Conservation (phyloP, 73 alveolate species). For the Diophrys sp. region DNA sequence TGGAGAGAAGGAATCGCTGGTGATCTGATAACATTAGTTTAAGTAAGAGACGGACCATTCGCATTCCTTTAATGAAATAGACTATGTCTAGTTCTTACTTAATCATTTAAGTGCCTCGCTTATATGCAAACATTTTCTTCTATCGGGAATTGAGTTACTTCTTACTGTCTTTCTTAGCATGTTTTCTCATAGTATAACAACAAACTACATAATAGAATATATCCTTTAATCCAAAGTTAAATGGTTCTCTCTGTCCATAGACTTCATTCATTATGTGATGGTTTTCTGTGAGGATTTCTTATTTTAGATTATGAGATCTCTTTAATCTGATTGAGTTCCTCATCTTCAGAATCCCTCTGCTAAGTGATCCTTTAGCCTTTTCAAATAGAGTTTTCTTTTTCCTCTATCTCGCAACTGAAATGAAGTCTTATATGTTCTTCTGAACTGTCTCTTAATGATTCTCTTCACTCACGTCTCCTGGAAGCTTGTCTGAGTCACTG, state of each 20-base stretch:
- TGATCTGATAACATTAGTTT: constrained; percentile 1
- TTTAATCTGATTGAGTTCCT: background rate
- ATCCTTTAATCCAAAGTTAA: too few species aligned
- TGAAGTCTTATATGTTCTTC: background rate
- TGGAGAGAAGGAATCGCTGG: background rate
- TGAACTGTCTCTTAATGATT: background rate
- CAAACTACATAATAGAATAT: background rate
- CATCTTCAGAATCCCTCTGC: background rate
- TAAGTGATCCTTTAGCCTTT: background rate
- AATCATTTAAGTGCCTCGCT: background rate
- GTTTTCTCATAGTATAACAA: background rate
- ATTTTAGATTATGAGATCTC: background rate
- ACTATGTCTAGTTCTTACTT: background rate
- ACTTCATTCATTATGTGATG: background rate
- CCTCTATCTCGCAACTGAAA: background rate
- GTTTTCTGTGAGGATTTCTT: background rate
- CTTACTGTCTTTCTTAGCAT: background rate
- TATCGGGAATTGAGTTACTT: background rate
- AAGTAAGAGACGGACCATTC: background rate
- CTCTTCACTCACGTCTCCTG: background rate
- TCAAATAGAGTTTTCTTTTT: background rate
- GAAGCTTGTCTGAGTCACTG: background rate
- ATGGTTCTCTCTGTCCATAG: background rate
- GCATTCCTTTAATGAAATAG: background rate
- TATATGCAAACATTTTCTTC: background rate